phyloP scores from a whole-genome alignment of 768 basidiomycete genomes.

The Suillus tomentosus region DNA sequence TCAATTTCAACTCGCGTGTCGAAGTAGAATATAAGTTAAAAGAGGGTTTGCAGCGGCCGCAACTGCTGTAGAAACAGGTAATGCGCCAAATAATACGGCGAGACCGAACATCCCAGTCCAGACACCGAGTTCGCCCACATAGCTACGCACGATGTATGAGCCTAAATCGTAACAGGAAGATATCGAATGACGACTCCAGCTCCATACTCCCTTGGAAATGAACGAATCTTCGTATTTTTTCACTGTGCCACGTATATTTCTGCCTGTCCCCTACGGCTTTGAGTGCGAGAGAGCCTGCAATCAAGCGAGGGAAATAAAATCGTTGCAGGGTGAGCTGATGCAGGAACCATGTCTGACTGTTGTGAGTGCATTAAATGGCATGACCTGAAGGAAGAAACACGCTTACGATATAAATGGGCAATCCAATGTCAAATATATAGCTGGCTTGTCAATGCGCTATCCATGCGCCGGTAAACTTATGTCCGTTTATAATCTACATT shows the following conservation, averaged over 20 bases:
- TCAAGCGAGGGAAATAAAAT: conserved; percentile 59
- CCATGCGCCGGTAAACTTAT: conserved; percentile 59
- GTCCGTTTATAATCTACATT: too few species aligned
- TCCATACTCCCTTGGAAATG: conserved; percentile 69
- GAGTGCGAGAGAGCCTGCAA: conserved; percentile 55
- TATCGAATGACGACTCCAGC: conserved; percentile 52
- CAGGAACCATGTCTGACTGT: conserved; percentile 50
- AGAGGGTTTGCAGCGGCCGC: conserved; percentile 54
- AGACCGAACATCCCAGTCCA: conserved; percentile 69
- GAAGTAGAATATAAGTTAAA: conserved; percentile 62
- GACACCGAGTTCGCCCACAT: conserved; percentile 70
- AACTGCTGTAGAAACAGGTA: conserved; percentile 26
- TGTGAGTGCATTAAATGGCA: background rate
- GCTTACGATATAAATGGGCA: conserved; percentile 63
- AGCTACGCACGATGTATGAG: conserved; percentile 41
- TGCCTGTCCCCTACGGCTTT: conserved; percentile 68
- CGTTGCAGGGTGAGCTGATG: conserved; percentile 50
- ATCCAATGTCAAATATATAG: conserved; percentile 68
- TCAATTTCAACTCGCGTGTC: conserved; percentile 35
- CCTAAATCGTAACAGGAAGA: background rate
- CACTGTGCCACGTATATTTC: conserved; percentile 62
- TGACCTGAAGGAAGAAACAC: background rate
- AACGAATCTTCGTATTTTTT: conserved; percentile 53
- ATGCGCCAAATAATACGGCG: conserved; percentile 41
- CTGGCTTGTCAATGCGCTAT: conserved; percentile 53